These are phyloP conservation scores for Corymbia maculata DNA, from an alignment of 345 rosid species.

Conservation along the genomic window DNA sequence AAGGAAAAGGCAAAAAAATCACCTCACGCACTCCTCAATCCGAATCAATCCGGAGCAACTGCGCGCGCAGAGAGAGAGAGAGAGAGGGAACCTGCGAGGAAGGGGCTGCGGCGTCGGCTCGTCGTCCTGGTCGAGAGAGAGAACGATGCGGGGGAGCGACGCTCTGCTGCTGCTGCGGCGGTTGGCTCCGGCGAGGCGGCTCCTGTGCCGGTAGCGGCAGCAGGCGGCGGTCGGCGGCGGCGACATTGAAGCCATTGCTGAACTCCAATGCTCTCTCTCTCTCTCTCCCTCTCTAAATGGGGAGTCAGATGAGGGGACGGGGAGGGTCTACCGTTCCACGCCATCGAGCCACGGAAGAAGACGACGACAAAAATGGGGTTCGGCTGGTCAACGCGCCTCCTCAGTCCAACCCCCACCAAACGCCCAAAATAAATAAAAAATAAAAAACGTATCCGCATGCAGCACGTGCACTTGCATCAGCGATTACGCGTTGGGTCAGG, in stretches of 20 bases:
- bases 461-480: not conserved
- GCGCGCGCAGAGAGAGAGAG: not conserved
- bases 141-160: conserved; percentile 4
- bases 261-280: not conserved
- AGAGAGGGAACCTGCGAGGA: conserved; percentile 36
- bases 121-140: conserved; percentile 18
- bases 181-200: not conserved
- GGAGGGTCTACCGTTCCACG: not conserved
- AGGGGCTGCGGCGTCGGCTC: conserved; percentile 14
- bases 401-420: not conserved
- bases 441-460: not conserved
- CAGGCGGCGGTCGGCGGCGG: conserved; percentile 13
- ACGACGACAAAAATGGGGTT: accelerated
- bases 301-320: not conserved
- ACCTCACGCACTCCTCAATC: not conserved
- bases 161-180: not conserved
- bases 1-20: not conserved
- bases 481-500: accelerated
- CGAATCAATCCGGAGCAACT: not conserved
- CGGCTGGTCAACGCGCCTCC: not conserved
- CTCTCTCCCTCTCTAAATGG: not conserved
- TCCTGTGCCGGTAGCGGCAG: not conserved
- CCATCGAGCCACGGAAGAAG: not conserved
- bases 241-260: not conserved
- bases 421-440: not conserved